phyloP scores from a whole-genome alignment of 2,329 filamentous ascomycete genomes.

The Thelonectria olida region DNA sequence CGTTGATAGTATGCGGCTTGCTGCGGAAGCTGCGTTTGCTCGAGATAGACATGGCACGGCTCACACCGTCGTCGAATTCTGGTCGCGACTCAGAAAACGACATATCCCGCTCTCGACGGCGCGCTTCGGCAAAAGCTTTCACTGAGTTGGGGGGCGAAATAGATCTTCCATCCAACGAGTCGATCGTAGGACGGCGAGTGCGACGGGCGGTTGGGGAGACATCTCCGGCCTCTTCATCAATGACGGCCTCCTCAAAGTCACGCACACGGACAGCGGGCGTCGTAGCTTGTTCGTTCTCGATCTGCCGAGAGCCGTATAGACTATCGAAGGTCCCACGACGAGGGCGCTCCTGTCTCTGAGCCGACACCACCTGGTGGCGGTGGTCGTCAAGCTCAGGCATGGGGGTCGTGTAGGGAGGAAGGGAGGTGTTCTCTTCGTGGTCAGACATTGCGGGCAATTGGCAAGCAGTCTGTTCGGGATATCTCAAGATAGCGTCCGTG shows the following conservation, averaged over 20 bases:
- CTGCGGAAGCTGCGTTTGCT: conserved; percentile 69
- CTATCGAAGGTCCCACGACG: conserved; percentile 81
- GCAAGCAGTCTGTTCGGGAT: conserved; percentile 3
- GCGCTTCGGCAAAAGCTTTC: conserved; percentile 93
- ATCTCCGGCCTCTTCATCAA: conserved; percentile 74
- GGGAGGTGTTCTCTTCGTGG: conserved; percentile 66
- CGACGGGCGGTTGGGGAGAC: conserved; percentile 54
- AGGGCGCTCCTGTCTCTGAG: conserved; percentile 67
- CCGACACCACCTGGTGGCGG: conserved; percentile 70
- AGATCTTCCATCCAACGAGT: conserved; percentile 70
- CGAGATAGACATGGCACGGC: conserved; percentile 75
- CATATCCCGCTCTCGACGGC: conserved; percentile 80
- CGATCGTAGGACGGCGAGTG: conserved; percentile 65
- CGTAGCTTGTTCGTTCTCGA: conserved; percentile 49
- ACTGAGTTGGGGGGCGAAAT: conserved; percentile 95
- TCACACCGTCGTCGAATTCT: conserved; percentile 60
- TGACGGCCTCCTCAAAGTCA: conserved; percentile 87
- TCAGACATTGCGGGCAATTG: conserved; percentile 68
- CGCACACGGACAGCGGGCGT: conserved; percentile 63
- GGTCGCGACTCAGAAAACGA: conserved; percentile 61
- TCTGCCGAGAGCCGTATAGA: conserved; percentile 64
- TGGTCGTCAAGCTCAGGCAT: conserved; percentile 90
- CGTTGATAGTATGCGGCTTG: conserved; percentile 67
- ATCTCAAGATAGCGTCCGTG: conserved; percentile 12
- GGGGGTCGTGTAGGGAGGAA: conserved; percentile 76